Percentiles rank a stretch among this genome's conserved stretches.
These are phyloP conservation scores for Rhizoclosmatium sp. DNA, from an alignment of 192 early-diverging fungal species.

Conservation along the genomic window DNA sequence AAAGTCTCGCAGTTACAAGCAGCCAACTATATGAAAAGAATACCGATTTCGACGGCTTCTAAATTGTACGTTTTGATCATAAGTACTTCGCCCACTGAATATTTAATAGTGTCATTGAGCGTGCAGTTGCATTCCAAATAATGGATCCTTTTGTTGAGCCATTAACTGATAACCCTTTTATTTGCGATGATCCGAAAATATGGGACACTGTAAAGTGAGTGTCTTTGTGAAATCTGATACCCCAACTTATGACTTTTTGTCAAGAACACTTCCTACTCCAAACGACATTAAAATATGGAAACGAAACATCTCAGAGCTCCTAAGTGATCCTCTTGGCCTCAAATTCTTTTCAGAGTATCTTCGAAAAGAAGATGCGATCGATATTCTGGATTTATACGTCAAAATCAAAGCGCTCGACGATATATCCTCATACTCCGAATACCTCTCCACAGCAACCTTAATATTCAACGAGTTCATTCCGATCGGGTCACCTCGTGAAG, in stretches of 20 bases:
- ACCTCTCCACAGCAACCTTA: slow-evolving; percentile 12
- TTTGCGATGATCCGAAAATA: slow-evolving; percentile 41
- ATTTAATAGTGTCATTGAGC: slow-evolving; percentile 15
- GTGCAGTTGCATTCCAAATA: slow-evolving; percentile 7
- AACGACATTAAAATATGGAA: slow-evolving; percentile 51
- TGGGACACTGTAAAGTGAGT: slow-evolving; percentile 34
- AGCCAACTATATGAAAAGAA: slow-evolving; percentile 40
- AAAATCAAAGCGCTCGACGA: slow-evolving; percentile 42
- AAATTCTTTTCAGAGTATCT: slow-evolving; percentile 44
- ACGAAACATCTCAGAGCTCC: slow-evolving; percentile 40
- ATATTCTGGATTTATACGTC: slow-evolving; percentile 49
- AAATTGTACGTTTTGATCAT: slow-evolving; percentile 40
- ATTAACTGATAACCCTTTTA: slow-evolving; percentile 42
- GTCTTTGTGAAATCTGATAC: too few species aligned
- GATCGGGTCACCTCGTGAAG: slow-evolving; percentile 45
- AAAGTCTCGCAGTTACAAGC: slow-evolving; percentile 39
- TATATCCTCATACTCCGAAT: slow-evolving; percentile 42
- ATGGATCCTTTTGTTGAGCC: slow-evolving; percentile 50
- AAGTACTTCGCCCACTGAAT: not conserved
- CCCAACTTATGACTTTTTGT: not conserved
- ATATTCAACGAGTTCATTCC: slow-evolving; percentile 54
- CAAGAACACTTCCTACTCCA: slow-evolving; percentile 34
- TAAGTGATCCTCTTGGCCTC: slow-evolving; percentile 48
- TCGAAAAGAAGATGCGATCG: slow-evolving; percentile 43
- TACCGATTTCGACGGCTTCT: slow-evolving; percentile 41